phyloP scores from a whole-genome alignment of 2,329 filamentous ascomycete species.

The Alternaria triticimaculans region DNA sequence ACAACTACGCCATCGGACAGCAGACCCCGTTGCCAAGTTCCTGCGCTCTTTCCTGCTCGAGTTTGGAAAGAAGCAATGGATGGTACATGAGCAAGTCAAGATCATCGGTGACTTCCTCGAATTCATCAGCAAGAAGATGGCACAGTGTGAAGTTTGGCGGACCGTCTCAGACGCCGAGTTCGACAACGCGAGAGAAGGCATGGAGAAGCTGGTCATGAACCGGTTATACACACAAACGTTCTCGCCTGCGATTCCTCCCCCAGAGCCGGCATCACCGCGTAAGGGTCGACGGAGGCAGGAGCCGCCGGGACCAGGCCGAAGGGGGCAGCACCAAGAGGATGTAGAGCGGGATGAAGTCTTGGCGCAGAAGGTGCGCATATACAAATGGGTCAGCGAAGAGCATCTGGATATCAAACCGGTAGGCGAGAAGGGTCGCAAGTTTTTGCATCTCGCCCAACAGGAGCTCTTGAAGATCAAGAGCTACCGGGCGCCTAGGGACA shows the following conservation, averaged over 20 bases:
- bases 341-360: slow-evolving; percentile 96
- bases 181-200: slow-evolving; percentile 96
- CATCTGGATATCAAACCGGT: slow-evolving; percentile 91
- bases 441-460: slow-evolving; percentile 88
- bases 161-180: slow-evolving; percentile 96
- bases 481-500: slow-evolving; percentile 95
- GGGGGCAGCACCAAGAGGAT: slow-evolving; percentile 96
- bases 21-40: slow-evolving; percentile 96
- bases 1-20: slow-evolving; percentile 92
- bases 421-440: slow-evolving; percentile 84
- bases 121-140: slow-evolving; percentile 99
- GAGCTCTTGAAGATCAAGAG: slow-evolving; percentile 96
- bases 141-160: slow-evolving; percentile 93
- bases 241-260: slow-evolving; percentile 86
- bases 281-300: slow-evolving; percentile 68
- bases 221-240: slow-evolving; percentile 94
- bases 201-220: slow-evolving; percentile 99
- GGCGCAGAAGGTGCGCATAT: slow-evolving; percentile 95
- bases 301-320: slow-evolving; percentile 75
- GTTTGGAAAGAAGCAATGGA: slow-evolving; percentile 98
- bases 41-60: slow-evolving; percentile 92
- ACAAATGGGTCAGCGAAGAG: slow-evolving; percentile 90
- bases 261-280: slow-evolving; percentile 74
- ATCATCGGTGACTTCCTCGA: slow-evolving; percentile 96
- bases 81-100: slow-evolving; percentile 99